These are phyloP conservation scores for Corinectria fuckeliana DNA, from an alignment of 2,329 filamentous ascomycete species.

Conservation along the genomic window DNA sequence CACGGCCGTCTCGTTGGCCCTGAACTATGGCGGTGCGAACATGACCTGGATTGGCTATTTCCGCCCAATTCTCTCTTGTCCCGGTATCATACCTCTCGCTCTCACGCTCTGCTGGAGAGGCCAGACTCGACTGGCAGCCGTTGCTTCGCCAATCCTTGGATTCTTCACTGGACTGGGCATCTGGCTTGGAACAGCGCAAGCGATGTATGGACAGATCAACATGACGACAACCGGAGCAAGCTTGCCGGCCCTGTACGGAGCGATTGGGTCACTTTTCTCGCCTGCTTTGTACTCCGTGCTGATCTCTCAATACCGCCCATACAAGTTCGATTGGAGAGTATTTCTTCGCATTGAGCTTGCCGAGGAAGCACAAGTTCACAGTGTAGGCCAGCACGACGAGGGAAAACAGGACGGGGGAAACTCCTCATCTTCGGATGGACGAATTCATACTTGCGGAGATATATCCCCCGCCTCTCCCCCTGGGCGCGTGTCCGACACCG, in stretches of 20 bases:
- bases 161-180: not conserved
- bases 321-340: not conserved
- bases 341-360: not conserved
- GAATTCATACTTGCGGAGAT: not conserved
- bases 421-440: not conserved
- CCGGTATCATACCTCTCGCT: not conserved
- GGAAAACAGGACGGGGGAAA: not conserved
- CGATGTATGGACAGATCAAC: not conserved
- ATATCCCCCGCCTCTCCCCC: not conserved
- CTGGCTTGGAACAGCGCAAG: not conserved
- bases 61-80: not conserved
- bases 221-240: not conserved
- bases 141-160: not conserved
- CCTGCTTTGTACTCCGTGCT: not conserved
- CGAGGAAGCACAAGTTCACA: not conserved
- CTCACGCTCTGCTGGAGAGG: not conserved
- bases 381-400: not conserved
- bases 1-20: not conserved
- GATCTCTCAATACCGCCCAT: not conserved
- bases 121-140: not conserved
- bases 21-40: slow-evolving; percentile 1
- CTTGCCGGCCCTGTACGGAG: not conserved
- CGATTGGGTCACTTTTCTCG: not conserved
- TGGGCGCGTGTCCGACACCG: not conserved
- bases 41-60: slow-evolving; percentile 7